Conservation (phyloP, 139 green algal species). For the Diplosphaera chodatii region DNA sequence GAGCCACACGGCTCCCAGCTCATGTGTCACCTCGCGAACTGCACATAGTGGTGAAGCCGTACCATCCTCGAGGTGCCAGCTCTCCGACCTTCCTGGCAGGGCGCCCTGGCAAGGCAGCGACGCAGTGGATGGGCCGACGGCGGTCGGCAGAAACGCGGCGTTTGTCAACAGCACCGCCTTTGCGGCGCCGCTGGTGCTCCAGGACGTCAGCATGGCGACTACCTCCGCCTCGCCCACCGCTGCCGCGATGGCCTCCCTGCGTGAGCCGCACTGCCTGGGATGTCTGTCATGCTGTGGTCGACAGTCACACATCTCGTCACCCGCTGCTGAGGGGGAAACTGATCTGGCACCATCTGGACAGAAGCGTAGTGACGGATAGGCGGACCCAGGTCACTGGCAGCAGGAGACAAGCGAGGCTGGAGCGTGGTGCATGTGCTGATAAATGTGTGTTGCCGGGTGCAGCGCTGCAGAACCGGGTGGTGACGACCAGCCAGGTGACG, state of each 20-base stretch:
- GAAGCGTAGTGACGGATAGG: no score
- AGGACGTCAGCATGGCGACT: background rate
- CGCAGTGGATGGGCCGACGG: background rate
- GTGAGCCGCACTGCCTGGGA: background rate
- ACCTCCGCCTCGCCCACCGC: no score
- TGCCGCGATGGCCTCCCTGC: background rate
- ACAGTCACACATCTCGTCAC: no score
- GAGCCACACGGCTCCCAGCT: no score
- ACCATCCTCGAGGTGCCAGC: no score
- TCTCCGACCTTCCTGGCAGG: background rate
- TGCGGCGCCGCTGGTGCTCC: background rate
- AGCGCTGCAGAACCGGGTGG: background rate
- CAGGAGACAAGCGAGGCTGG: no score
- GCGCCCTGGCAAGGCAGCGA: background rate
- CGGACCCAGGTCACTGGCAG: no score
- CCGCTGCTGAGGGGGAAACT: no score
- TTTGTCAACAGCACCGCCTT: background rate
- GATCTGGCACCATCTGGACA: no score
- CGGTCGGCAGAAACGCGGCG: background rate
- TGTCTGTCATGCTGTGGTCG: no score
- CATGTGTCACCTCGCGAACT: no score
- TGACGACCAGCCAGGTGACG: background rate
- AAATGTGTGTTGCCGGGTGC: background rate
- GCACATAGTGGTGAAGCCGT: no score
- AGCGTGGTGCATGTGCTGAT: background rate